Conservation (phyloP, 129 eudicot species). For the Flaveria trinervia region DNA sequence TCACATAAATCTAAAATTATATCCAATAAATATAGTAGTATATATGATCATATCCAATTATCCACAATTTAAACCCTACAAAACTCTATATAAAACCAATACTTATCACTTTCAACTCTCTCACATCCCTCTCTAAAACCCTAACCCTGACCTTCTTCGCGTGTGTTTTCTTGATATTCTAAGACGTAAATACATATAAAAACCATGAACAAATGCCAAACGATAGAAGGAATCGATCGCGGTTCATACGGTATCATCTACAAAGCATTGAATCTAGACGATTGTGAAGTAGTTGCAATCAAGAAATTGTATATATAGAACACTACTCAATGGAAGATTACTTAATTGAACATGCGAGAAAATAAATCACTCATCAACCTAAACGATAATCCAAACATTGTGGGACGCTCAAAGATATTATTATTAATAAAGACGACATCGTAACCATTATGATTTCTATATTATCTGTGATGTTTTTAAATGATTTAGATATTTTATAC, state of each 20-base stretch:
- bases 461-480: too few relatives aligned
- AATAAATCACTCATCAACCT: not conserved
- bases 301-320: not conserved
- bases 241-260: conserved; percentile 24
- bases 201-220: conserved; percentile 8
- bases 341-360: conserved; percentile 21
- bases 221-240: not conserved
- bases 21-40: too few relatives aligned
- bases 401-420: conserved; percentile 8
- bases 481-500: too few relatives aligned
- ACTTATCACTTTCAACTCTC: too few relatives aligned
- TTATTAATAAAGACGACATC: not conserved
- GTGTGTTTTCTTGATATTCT: too few relatives aligned
- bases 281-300: conserved; percentile 16
- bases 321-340: conserved; percentile 4
- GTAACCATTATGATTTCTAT: too few relatives aligned
- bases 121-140: too few relatives aligned
- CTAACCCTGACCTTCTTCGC: too few relatives aligned
- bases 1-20: too few relatives aligned
- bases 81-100: too few relatives aligned
- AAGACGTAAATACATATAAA: not conserved
- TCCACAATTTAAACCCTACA: too few relatives aligned
- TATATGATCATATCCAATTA: too few relatives aligned
- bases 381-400: conserved; percentile 17
- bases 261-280: not conserved